Evolutionary conservation across 441 rosid genomes (phyloP).

Genomic region (Breynia disticha): DNA sequence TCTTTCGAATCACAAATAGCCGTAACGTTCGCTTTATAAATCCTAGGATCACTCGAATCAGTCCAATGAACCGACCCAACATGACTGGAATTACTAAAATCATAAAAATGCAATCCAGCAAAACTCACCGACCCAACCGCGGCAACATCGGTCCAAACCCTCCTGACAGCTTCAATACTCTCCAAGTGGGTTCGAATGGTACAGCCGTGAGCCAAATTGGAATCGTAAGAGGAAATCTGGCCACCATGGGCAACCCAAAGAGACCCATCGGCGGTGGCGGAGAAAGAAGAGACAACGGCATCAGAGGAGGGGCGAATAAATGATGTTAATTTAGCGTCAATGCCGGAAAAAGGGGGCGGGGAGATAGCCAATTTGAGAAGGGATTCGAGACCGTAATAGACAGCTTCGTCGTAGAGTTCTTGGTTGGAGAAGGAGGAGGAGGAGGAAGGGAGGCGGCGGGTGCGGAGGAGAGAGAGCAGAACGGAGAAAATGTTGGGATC

Average conservation of each 20-base stretch:
- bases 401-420: constrained; percentile 80
- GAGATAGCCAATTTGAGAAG: constrained; percentile 50
- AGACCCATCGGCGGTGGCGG: constrained; percentile 58
- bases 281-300: constrained; percentile 50
- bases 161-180: constrained; percentile 50
- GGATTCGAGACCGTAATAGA: constrained; percentile 73
- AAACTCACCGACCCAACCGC: constrained; percentile 56
- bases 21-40: constrained; percentile 58
- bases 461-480: constrained; percentile 73
- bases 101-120: constrained; percentile 81
- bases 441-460: constrained; percentile 56
- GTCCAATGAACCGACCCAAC: constrained; percentile 63
- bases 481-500: constrained; percentile 88
- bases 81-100: constrained; percentile 47
- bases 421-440: constrained; percentile 60
- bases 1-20: constrained; percentile 45
- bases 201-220: constrained; percentile 45
- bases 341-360: constrained; percentile 55
- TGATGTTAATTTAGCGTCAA: constrained; percentile 58
- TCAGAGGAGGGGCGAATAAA: constrained; percentile 60
- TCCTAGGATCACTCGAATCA: constrained; percentile 72
- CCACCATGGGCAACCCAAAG: constrained; percentile 91
- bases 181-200: constrained; percentile 75
- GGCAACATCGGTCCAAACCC: constrained; percentile 52
- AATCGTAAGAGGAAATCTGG: constrained; percentile 70